These are phyloP conservation scores for Capsicum chinense DNA, from an alignment of 257 asterid genomes.

Conservation along the genomic window DNA sequence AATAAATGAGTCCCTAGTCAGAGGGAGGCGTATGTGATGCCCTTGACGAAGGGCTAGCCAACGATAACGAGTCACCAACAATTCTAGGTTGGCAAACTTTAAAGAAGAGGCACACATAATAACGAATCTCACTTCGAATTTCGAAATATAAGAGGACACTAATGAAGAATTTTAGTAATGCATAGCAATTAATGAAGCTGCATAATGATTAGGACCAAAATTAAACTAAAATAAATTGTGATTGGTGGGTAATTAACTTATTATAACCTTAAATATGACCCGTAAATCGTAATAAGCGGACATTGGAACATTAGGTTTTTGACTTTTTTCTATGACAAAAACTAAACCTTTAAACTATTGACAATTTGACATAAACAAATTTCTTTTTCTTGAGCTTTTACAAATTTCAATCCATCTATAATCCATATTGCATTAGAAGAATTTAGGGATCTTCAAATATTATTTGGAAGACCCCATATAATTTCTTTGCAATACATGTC, in stretches of 20 bases:
- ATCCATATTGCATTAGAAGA: neutral
- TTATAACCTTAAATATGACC: neutral
- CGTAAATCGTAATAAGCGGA: neutral
- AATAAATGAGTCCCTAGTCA: neutral
- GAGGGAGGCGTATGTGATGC: neutral
- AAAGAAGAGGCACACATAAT: neutral
- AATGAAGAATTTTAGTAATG: neutral
- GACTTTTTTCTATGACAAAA: neutral
- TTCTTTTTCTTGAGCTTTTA: neutral
- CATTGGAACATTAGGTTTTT: neutral
- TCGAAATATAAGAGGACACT: neutral
- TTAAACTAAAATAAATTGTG: neutral
- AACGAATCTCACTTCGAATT: neutral
- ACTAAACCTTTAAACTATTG: neutral
- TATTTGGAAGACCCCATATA: neutral
- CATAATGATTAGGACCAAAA: neutral
- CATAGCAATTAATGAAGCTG: neutral
- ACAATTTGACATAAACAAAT: neutral
- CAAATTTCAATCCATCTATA: neutral
- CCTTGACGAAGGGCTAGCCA: neutral
- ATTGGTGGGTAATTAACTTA: neutral
- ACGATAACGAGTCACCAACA: neutral
- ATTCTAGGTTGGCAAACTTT: neutral
- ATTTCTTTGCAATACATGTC: neutral
- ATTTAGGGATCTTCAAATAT: constrained; percentile 21